Evolutionary conservation across 164 flowering plant species (phyloP).

Genomic region (Magnolia sinica): DNA sequence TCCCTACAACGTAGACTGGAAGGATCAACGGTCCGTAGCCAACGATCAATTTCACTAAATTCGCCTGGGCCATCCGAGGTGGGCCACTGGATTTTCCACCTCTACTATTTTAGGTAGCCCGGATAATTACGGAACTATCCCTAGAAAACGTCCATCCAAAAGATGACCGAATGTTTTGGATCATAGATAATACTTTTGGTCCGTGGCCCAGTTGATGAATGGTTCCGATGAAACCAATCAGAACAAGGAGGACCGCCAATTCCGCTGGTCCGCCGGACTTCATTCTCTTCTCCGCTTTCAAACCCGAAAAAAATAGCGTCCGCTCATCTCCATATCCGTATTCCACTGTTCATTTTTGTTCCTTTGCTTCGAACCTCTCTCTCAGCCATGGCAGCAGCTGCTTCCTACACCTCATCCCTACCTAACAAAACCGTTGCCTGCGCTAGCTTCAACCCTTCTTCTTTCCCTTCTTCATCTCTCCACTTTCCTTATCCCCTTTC

Average conservation of each 20-base stretch:
- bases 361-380: background rate
- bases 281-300: background rate
- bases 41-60: too few relatives aligned
- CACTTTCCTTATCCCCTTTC: background rate
- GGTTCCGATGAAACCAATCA: too few relatives aligned
- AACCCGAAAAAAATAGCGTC: background rate
- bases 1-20: too few relatives aligned
- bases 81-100: too few relatives aligned
- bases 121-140: too few relatives aligned
- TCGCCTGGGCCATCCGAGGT: too few relatives aligned
- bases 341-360: background rate
- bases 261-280: background rate
- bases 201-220: too few relatives aligned
- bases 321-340: background rate
- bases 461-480: background rate
- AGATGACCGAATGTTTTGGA: too few relatives aligned
- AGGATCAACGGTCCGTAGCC: too few relatives aligned
- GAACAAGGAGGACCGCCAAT: background rate
- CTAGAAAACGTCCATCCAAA: too few relatives aligned
- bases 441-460: background rate
- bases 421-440: background rate
- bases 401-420: background rate
- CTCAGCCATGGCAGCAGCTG: conserved; percentile 8
- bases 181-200: too few relatives aligned
- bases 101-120: too few relatives aligned